Conservation (phyloP, 2,329 filamentous ascomycete species). For the Fusarium torreyae region DNA sequence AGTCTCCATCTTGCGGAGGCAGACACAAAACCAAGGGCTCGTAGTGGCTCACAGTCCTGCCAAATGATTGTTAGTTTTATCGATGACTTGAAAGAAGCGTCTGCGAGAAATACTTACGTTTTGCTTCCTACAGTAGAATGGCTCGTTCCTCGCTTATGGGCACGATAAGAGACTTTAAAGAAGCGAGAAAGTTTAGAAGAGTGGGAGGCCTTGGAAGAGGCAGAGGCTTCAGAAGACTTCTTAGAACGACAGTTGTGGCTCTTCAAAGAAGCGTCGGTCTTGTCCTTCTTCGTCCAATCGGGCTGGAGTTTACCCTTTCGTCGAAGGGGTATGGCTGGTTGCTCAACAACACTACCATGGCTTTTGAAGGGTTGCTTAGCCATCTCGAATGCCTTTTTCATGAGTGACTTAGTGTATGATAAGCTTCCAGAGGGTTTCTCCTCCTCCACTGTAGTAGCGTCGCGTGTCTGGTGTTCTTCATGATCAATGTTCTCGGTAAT, state of each 20-base stretch:
- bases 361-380: background rate
- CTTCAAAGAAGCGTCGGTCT: background rate
- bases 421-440: background rate
- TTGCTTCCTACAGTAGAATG: background rate
- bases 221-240: slow-evolving; percentile 9
- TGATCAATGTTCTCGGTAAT: no score
- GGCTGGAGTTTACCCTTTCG: background rate
- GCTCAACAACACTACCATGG: background rate
- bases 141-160: background rate
- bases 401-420: background rate
- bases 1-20: slow-evolving; percentile 12
- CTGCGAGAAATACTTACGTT: slow-evolving; percentile 18
- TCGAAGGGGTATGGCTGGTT: background rate
- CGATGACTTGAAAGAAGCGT: background rate
- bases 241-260: background rate
- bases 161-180: no score
- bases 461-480: background rate
- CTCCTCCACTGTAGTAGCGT: background rate
- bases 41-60: slow-evolving; percentile 15
- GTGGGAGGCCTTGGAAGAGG: background rate
- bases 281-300: background rate
- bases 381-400: background rate
- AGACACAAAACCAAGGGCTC: slow-evolving; percentile 25
- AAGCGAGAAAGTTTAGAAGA: no score
- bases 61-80: background rate